Evolutionary conservation across 371 early-diverging fungal species (phyloP), one percentile per base, ranked within the genome.

Genomic region (Lichtheimia corymbifera): DNA sequence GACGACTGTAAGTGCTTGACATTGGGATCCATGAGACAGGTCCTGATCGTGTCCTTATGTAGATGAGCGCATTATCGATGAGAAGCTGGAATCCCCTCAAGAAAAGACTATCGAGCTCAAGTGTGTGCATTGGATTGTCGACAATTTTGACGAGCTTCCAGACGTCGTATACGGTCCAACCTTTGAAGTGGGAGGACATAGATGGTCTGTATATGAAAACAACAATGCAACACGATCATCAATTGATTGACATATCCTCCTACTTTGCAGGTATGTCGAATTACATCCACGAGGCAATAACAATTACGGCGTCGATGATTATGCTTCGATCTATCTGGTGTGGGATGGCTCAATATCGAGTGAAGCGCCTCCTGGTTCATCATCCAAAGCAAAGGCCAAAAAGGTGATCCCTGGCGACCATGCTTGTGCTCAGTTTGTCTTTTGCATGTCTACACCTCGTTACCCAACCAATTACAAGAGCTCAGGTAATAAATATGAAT

Each of bases 341-440:
- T 18, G 30, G 40, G 41, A 35, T 35, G 35, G 35, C 2, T 9
- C 35, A 35, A 11, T 11, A 2, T 47, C 28, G 7, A 41, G 40
- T 7, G 41, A 40, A 5, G 53, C 22, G 22, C 22, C 22, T 22
- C 22, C 22, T 22, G 22, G 22, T 22, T 22, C 22, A 22, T 22
- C 22, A 22, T 22, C 22, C 22, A 22, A 22, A 2, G 22, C 9
- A 14, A 54, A 30, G 18, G 54, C 20, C 28, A 35, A 13, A 6
- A 41, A 41, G 5, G 22, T 9, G 11, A 35, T 35, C 35, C 11
- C 11, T 9, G 11, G 35, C 2, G 27, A 13, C 11, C 40, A 54
- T 54, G 54, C 54, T 13, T 54, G 54, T 54, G 54, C 54, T 18
- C 54, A 88, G 58, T 95, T 54, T 54, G 54, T 15, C 0, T 40